phyloP scores from a whole-genome alignment of 805 yeast species.

The Wickerhamiella australiensis region DNA sequence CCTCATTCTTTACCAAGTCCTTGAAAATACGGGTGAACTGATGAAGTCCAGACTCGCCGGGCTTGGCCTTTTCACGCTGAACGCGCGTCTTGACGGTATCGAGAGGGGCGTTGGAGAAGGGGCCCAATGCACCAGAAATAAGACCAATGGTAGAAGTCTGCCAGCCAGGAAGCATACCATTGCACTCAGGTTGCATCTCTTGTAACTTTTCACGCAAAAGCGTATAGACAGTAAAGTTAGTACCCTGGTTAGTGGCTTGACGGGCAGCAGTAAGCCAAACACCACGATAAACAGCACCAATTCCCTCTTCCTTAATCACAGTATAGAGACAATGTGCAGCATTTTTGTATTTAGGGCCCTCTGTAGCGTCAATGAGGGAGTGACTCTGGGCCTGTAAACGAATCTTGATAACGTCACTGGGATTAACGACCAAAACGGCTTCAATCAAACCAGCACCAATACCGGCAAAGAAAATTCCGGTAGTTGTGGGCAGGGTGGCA shows the following conservation, averaged over 20 bases:
- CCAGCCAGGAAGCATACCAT: constrained; percentile 70
- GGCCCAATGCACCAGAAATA: constrained; percentile 93
- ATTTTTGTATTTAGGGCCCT: constrained; percentile 73
- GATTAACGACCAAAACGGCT: constrained; percentile 88
- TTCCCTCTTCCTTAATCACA: constrained; percentile 83
- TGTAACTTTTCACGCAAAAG: constrained; percentile 62
- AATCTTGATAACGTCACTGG: constrained; percentile 95
- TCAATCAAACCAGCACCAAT: constrained; percentile 96
- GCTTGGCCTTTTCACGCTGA: constrained; percentile 70
- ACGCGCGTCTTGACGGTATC: constrained; percentile 95
- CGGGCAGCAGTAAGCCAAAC: constrained; percentile 92
- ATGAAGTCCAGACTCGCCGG: constrained; percentile 53
- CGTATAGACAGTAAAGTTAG: constrained; percentile 90
- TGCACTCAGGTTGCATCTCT: constrained; percentile 39
- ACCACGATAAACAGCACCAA: constrained; percentile 81
- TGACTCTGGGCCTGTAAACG: constrained; percentile 92
- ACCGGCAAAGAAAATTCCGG: constrained; percentile 77
- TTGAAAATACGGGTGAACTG: constrained; percentile 71
- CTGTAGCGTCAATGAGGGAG: constrained; percentile 72
- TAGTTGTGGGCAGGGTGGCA: constrained; percentile 57
- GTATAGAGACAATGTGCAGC: constrained; percentile 84
- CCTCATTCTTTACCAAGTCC: constrained; percentile 79
- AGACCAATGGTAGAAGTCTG: constrained; percentile 88
- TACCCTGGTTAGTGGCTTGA: constrained; percentile 98
- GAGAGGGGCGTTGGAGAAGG: constrained; percentile 92